Base-by-base conservation (phyloP, 208 protist genomes). In the Leishmania arabica region DNA sequence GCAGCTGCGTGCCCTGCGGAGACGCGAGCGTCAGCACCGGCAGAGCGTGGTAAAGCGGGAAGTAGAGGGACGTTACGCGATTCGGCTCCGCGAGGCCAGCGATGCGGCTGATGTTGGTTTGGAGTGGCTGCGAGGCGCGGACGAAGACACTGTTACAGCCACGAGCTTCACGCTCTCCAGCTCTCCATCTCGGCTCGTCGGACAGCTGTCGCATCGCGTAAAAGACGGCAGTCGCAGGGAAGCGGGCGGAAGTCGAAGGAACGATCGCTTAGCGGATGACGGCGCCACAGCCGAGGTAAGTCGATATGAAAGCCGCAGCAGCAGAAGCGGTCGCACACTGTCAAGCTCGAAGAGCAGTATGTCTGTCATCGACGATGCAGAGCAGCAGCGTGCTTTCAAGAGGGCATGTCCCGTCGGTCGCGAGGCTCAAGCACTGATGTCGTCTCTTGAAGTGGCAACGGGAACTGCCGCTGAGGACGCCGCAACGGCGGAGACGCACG, bases 21-120 rank as follows among this genome's bases (percentile, higher is more conserved):
- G 71, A 15, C 69, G 71, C 24, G 81, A 85, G n/a, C 77, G 81
- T 21, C 47, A 68, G 2, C 77, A 85, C n/a, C 82, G 82, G 6
- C 64, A 53, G 34, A 40, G 19, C 24, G 40, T 78, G 13, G 1
- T 42, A 2, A 15, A 68, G 71, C 71, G 64, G 0, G 77, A 85
- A 62, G 51, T 79, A 1, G 77, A 82, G 31, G 42, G 71, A 0
- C 82, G 82, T 31, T 85, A 85, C 56, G 64, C 51, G 17, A 13
- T 82, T 19, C 71, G 82, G 2, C 64, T 85, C 13, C 40, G 24
- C 24, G 82, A 85, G 49, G 56, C 82, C 8, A 53, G 69, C 0
- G 77, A 80, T 5, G 82, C 82, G 21, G 82, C 72, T 27, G 69
- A 73, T 51, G 42, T 72, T 1, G 77, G 71, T 1, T 40, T 75